phyloP scores from a whole-genome alignment of 1,284 basidiomycete species.

The Malassezia sp. region DNA sequence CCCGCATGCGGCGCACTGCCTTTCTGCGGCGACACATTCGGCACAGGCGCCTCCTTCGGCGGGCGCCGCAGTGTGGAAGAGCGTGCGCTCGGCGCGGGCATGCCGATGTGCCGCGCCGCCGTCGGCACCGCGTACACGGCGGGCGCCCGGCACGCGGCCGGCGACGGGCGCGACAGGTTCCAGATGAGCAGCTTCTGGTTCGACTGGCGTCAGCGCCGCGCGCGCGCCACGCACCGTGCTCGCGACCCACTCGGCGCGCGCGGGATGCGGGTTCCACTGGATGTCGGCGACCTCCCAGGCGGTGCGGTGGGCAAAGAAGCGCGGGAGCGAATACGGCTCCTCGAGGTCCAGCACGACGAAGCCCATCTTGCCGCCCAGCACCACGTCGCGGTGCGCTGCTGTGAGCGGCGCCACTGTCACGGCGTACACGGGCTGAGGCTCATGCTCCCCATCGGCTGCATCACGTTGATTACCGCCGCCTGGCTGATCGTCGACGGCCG shows the following conservation, averaged over 20 bases:
- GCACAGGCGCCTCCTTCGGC: too few species aligned
- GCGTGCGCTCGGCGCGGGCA: neutral
- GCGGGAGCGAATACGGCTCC: conserved; percentile 70
- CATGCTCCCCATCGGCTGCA: conserved; percentile 44
- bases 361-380: conserved; percentile 58
- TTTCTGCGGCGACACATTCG: neutral
- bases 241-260: conserved; percentile 74
- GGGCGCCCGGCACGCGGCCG: conserved; percentile 4
- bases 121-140: neutral
- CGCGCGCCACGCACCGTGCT: conserved; percentile 60
- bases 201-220: conserved; percentile 48
- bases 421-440: conserved; percentile 32
- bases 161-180: conserved; percentile 58
- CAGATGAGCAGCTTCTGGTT: conserved; percentile 92
- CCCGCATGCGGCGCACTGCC: neutral
- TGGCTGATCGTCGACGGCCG: conserved; percentile 8
- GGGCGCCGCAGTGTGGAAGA: too few species aligned
- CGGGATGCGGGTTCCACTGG: conserved; percentile 89
- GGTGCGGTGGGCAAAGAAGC: conserved; percentile 86
- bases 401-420: neutral
- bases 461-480: conserved; percentile 12
- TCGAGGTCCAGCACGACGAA: conserved; percentile 93
- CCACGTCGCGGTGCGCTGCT: conserved; percentile 41
- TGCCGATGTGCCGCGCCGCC: neutral
- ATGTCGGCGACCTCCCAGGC: conserved; percentile 88